Conservation (phyloP, 1,139 yeast genomes). For the Saccharomyces uvarum region DNA sequence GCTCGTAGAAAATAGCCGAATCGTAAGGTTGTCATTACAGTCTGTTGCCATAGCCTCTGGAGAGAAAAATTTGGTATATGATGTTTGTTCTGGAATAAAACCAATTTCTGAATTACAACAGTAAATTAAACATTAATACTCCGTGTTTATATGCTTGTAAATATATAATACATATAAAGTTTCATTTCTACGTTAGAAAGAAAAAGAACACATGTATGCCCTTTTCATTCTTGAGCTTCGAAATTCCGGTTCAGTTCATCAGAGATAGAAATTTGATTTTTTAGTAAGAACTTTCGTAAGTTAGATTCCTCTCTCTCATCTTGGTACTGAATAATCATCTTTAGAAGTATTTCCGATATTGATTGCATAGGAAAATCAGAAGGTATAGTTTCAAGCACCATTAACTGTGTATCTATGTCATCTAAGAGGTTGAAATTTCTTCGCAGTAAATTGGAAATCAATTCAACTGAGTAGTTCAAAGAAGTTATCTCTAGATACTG, state of each 20-base stretch:
- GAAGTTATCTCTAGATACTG: constrained; percentile 14
- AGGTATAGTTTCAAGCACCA: constrained; percentile 19
- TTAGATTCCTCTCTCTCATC: constrained; percentile 10
- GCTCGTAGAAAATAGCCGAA: constrained; percentile 16
- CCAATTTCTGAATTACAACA: constrained; percentile 22
- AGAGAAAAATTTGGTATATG: constrained; percentile 16
- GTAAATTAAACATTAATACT: not conserved
- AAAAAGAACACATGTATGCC: not conserved
- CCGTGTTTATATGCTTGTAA: constrained; percentile 10
- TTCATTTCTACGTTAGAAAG: not conserved
- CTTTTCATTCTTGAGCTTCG: constrained; percentile 2
- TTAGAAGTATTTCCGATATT: constrained; percentile 13
- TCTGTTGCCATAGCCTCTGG: constrained; percentile 12
- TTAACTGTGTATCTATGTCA: constrained; percentile 7
- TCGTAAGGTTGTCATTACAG: constrained; percentile 22
- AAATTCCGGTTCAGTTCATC: not conserved
- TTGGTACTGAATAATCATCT: constrained; percentile 13
- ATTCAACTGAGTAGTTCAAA: constrained; percentile 7
- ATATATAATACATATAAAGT: constrained; percentile 3
- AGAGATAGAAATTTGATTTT: constrained; percentile 12
- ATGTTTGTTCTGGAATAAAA: constrained; percentile 29
- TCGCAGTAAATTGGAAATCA: constrained; percentile 15
- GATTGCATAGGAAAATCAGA: constrained; percentile 12
- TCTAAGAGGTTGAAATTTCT: constrained; percentile 14
- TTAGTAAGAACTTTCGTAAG: constrained; percentile 22